Conservation (phyloP, 208 protist genomes). For the Tritrichomonas foetus region DNA sequence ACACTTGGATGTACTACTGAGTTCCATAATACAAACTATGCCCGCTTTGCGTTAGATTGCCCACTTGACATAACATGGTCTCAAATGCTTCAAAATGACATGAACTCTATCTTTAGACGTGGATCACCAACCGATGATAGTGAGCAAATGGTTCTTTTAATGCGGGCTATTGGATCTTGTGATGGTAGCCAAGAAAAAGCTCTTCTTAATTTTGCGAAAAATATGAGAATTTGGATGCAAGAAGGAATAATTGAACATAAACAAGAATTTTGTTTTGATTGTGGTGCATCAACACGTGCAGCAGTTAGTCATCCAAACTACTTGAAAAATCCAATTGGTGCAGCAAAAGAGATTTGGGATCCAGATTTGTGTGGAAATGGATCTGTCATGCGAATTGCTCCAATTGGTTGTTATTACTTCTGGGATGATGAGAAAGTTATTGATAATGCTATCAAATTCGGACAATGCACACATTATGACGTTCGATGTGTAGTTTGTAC, state of each 20-base stretch:
- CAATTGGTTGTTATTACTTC: not conserved
- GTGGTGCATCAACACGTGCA: not conserved
- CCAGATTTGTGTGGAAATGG: not conserved
- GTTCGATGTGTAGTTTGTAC: not conserved
- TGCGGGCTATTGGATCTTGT: not conserved
- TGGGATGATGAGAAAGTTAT: not conserved
- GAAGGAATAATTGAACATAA: not conserved
- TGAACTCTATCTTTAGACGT: not conserved
- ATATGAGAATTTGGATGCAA: not conserved
- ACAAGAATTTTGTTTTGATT: not conserved
- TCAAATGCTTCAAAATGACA: not conserved
- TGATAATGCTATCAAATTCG: not conserved
- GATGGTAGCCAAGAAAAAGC: no score
- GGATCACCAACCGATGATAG: not conserved
- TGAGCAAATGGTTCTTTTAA: not conserved
- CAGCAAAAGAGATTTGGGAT: not conserved
- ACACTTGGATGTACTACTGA: not conserved
- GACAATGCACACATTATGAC: not conserved
- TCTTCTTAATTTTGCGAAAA: not conserved
- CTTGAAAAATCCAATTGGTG: not conserved
- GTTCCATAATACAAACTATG: not conserved
- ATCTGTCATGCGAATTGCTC: not conserved
- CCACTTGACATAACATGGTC: conserved; percentile 17
- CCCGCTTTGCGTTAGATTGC: not conserved
- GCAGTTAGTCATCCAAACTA: not conserved